Evolutionary conservation across 306 rosid genomes (phyloP), one percentile per base, ranked within the genome.

Genomic region (Acacia acuminata): DNA sequence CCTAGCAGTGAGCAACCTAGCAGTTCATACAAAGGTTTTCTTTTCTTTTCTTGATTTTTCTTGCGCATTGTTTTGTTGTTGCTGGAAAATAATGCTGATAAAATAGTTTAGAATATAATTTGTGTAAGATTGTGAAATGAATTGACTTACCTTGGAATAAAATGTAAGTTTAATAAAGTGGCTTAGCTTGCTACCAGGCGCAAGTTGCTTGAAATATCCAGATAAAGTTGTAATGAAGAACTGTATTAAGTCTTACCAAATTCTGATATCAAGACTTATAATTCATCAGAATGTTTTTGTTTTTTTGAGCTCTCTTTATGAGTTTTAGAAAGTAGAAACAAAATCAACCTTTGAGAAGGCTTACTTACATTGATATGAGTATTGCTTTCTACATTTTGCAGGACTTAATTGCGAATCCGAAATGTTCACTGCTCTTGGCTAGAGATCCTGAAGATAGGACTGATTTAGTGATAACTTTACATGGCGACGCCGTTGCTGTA

Each of bases 391-490:
- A 45, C 77, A 61, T 53, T 81, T 60, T 71, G 63, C 87, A 96
- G 99, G 97, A 93, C 84, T 85, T 96, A 76, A 71, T 89, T 71
- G 88, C 84, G 53, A 93, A 91, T 79, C 88, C 92, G 60, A 92
- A 93, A 89, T 96, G 99, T 82, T 91, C 99, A 24, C 85, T 96
- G 85, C 97, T 96, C 78, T 87, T 96, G 84, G 93, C 97, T 75
- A 91, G 90, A 90, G 97, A 96, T 86, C 93, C 93, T 25, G 98
- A 92, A 73, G 98, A 96, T 86, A 90, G 97, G 89, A 91, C 93
- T 85, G 97, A 92, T 89, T 85, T 96, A 88, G 90, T 91, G 78
- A 91, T 96, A 82, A 92, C 96, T 74, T 70, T 93, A 81, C 97
- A 90, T 78, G 99, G 99, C 61, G 96, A 93, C 85, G 98, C 96